These are phyloP conservation scores for Ambrosia artemisiifolia DNA, from an alignment of 129 eudicot species.

Conservation along the genomic window DNA sequence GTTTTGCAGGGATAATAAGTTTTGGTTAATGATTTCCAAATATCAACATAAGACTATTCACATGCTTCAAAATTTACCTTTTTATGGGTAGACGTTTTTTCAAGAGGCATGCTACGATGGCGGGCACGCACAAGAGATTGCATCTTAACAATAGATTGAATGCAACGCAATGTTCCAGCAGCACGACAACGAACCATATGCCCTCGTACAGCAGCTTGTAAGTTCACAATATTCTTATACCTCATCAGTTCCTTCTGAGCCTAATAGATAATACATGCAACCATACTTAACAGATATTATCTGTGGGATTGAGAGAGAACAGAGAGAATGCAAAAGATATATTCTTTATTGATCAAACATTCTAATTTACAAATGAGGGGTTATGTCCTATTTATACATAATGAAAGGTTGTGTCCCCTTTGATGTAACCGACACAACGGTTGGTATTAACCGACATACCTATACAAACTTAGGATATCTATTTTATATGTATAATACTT, in stretches of 20 bases:
- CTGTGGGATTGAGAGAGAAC: too few species aligned
- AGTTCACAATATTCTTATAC: constrained; percentile 41
- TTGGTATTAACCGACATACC: too few species aligned
- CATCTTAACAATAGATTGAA: constrained; percentile 78
- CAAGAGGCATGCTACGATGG: constrained; percentile 34
- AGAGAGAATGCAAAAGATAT: too few species aligned
- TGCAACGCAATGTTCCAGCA: constrained; percentile 80
- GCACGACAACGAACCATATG: constrained; percentile 85
- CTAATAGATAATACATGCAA: constrained; percentile 40
- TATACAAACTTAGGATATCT: too few species aligned
- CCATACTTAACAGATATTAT: background rate
- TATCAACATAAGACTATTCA: background rate
- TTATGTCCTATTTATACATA: too few species aligned
- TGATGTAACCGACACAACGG: too few species aligned
- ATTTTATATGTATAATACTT: too few species aligned
- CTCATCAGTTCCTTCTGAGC: constrained; percentile 49
- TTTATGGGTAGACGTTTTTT: constrained; percentile 25
- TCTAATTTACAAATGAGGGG: too few species aligned
- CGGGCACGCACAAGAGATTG: constrained; percentile 78
- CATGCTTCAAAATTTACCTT: constrained; percentile 10
- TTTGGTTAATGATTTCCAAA: background rate
- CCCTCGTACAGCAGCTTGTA: constrained; percentile 94
- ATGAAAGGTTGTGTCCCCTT: too few species aligned
- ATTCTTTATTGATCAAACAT: too few species aligned
- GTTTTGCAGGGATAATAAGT: background rate